Evolutionary conservation across 352 stramenopile genomes (phyloP), one percentile per base, ranked within the genome.

Genomic region (Phytophthora vignae): DNA sequence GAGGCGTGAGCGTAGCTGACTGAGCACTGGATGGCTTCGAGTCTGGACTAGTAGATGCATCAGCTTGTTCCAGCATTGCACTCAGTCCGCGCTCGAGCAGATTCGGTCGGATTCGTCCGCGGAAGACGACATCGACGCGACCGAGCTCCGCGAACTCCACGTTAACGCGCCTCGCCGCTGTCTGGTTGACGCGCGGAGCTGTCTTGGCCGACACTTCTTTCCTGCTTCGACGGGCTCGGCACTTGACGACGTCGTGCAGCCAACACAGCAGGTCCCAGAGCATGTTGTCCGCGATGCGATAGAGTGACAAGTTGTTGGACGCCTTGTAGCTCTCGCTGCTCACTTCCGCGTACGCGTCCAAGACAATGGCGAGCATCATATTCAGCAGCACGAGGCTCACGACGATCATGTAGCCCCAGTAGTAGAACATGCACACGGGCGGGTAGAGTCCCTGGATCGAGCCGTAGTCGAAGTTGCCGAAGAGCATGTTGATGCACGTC

Each of bases 291-390:
- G 74, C 2, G 22, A 84, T 81, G 15, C 79, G 80, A 0, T 27
- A 31, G 0, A 79, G 48, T 15, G 65, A 70, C 9, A 73, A 33
- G 40, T 74, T 85, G 48, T 62, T 60, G 10, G 59, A 67, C 2
- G 44, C 66, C 17, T 75, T 73, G 14, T 79, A 73, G 31, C 67
- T 76, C 56, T 83, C 74, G 8, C 74, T 73, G 22, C 66, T 86
- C 49, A 68, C 66, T 49, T 70, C 60, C 12, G 60, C 61, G 15
- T 74, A 74, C 4, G 67, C 54, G 27, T 74, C 67, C 55, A 92
- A 70, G 2, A 92, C 82, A 49, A 92, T 92, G 19, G 84, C 84
- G 42, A 92, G 79, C 78, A 92, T 90, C 73, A 92, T 88, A 61
- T 90, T 92, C 38, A 92, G 77, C 55, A 92, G 66, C 36, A 74